These are phyloP conservation scores for Cladophialophora psammophila DNA, from an alignment of 2,329 filamentous ascomycete species.

Conservation along the genomic window DNA sequence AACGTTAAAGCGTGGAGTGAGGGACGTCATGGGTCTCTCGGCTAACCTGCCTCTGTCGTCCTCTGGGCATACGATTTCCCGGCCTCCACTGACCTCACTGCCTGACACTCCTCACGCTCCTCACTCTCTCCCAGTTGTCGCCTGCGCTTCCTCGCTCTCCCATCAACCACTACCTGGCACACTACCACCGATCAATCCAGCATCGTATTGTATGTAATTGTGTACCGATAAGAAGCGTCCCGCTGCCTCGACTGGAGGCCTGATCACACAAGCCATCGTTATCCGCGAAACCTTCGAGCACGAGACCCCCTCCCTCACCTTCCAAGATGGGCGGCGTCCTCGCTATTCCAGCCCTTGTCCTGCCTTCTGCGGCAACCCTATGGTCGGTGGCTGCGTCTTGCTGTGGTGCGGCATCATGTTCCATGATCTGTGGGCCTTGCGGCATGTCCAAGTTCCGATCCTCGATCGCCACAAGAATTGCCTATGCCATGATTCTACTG, in stretches of 20 bases:
- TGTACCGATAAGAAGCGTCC: not conserved
- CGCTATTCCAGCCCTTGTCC: conserved; percentile 84
- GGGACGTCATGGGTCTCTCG: not conserved
- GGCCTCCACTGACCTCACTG: conserved; percentile 11
- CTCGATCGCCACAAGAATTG: conserved; percentile 96
- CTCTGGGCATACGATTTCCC: not conserved
- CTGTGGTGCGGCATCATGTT: conserved; percentile 95
- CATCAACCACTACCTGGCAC: conserved; percentile 14
- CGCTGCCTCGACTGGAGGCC: not conserved
- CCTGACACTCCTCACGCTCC: not conserved
- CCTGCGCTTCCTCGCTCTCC: not conserved
- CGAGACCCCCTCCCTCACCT: not conserved
- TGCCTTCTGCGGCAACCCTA: conserved; percentile 86
- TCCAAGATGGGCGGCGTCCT: conserved; percentile 84
- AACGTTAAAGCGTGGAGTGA: not conserved
- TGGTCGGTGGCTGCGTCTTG: conserved; percentile 84
- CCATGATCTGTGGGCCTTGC: conserved; percentile 92
- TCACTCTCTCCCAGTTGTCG: not conserved
- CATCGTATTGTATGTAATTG: conserved; percentile 2
- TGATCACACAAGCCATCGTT: conserved; percentile 5
- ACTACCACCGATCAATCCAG: conserved; percentile 5
- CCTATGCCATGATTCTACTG: conserved; percentile 91
- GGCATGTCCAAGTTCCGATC: conserved; percentile 98
- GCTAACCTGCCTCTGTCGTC: not conserved
- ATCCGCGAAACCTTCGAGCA: not conserved